Conservation (phyloP, 257 asterid species). For the Parsonsia alboflavescens region DNA sequence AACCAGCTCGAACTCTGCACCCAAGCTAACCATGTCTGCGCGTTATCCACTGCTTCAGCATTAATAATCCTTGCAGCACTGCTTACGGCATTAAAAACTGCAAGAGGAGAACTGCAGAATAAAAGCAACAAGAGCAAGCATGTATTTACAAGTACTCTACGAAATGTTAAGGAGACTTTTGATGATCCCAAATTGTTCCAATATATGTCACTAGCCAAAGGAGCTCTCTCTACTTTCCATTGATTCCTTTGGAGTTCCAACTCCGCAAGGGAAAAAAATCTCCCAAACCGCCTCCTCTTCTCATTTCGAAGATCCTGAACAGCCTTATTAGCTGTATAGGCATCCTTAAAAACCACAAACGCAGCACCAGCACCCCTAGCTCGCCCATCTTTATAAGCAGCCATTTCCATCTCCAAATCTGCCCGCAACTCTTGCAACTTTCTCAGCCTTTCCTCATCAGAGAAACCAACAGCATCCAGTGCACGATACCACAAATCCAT, state of each 20-base stretch:
- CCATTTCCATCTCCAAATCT: constrained; percentile 98
- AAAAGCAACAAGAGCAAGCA: constrained; percentile 73
- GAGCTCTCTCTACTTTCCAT: constrained; percentile 98
- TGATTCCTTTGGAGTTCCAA: constrained; percentile 89
- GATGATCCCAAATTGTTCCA: constrained; percentile 98
- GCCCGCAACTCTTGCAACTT: constrained; percentile 92
- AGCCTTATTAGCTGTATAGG: constrained; percentile 82
- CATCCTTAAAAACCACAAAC: constrained; percentile 93
- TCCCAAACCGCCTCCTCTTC: constrained; percentile 74
- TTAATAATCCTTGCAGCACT: constrained; percentile 83
- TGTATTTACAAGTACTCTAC: constrained; percentile 74
- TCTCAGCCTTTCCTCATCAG: constrained; percentile 87
- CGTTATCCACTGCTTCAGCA: constrained; percentile 93
- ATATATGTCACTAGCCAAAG: constrained; percentile 89
- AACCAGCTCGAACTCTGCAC: constrained; percentile 95
- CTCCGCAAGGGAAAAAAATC: constrained; percentile 81
- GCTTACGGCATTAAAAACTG: constrained; percentile 71
- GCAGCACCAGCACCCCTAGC: constrained; percentile 98
- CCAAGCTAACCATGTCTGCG: constrained; percentile 94
- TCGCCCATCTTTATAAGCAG: constrained; percentile 90
- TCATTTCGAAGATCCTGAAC: constrained; percentile 84
- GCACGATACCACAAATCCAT: constrained; percentile 60
- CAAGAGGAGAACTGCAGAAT: constrained; percentile 98
- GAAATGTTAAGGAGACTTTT: constrained; percentile 64
- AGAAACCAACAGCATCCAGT: constrained; percentile 63